These are phyloP conservation scores for Amoebophrya sp. DNA, from an alignment of 169 alveolate species.

Conservation along the genomic window DNA sequence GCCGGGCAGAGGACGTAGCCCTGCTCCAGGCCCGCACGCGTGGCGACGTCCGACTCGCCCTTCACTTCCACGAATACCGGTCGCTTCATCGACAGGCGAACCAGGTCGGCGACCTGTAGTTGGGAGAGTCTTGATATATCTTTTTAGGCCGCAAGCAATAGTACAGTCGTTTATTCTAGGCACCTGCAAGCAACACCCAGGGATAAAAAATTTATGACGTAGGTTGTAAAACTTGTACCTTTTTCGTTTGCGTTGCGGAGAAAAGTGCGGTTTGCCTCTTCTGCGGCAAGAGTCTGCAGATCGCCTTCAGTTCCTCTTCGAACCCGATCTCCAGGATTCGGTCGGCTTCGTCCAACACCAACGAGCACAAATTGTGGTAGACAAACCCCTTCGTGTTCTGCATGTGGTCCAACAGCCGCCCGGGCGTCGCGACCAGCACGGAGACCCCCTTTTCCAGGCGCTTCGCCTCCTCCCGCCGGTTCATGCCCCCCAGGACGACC, in stretches of 20 bases:
- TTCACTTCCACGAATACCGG: constrained; percentile 88
- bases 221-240: too few relatives aligned
- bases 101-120: constrained; percentile 77
- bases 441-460: constrained; percentile 91
- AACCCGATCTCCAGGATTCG: constrained; percentile 96
- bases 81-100: constrained; percentile 86
- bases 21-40: constrained; percentile 92
- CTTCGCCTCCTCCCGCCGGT: constrained; percentile 91
- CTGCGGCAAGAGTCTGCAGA: constrained; percentile 87
- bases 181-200: constrained; percentile 17
- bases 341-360: constrained; percentile 98
- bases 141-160: neutral
- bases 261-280: constrained; percentile 94
- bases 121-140: neutral
- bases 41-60: constrained; percentile 63
- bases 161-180: too few relatives aligned
- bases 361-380: constrained; percentile 84
- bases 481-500: constrained; percentile 97
- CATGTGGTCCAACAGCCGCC: constrained; percentile 95
- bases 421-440: constrained; percentile 97
- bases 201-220: too few relatives aligned
- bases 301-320: constrained; percentile 97
- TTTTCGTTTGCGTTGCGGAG: constrained; percentile 97
- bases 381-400: constrained; percentile 94
- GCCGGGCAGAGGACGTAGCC: constrained; percentile 95